These are phyloP conservation scores for Lagenaria siceraria DNA, from an alignment of 306 rosid genomes.

Conservation along the genomic window DNA sequence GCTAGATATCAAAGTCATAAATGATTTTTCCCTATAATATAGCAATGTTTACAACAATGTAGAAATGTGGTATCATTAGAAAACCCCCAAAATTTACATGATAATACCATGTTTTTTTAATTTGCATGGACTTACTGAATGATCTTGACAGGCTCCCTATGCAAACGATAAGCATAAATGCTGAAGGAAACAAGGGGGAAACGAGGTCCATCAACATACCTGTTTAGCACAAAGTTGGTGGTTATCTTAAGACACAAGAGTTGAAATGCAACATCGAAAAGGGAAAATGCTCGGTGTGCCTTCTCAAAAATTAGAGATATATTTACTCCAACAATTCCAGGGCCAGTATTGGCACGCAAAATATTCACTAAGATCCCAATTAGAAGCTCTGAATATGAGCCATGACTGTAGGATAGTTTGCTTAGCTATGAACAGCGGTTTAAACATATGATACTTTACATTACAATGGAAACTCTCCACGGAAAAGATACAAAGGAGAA, in stretches of 20 bases:
- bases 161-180: conserved; percentile 73
- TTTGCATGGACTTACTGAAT: conserved; percentile 63
- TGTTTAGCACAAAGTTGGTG: conserved; percentile 21
- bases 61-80: background rate
- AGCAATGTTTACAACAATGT: background rate
- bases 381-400: too few relatives aligned
- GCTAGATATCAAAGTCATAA: background rate
- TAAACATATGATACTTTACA: background rate
- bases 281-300: background rate
- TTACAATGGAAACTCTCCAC: background rate
- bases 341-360: background rate
- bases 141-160: conserved; percentile 94
- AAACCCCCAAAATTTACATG: background rate
- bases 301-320: background rate
- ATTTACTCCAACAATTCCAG: background rate
- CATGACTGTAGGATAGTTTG: background rate
- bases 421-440: background rate
- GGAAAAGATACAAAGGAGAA: background rate
- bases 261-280: background rate
- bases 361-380: background rate
- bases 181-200: conserved; percentile 89
- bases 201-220: conserved; percentile 98
- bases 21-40: background rate
- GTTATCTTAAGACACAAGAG: conserved; percentile 13
- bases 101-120: background rate